Conservation (phyloP, 192 early-diverging fungal genomes). For the Coemansia sp. region DNA sequence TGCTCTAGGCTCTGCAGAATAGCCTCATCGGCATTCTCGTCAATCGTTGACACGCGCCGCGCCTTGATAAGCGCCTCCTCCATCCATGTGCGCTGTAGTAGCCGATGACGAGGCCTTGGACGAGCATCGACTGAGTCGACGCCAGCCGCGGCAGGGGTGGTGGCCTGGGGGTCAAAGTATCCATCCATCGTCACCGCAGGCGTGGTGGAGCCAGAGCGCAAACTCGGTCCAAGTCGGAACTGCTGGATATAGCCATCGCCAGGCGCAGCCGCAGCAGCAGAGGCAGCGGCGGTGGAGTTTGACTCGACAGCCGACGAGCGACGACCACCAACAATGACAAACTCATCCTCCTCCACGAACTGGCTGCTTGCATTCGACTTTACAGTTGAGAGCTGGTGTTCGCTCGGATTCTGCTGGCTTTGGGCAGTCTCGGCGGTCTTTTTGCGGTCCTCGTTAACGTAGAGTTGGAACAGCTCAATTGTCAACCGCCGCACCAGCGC, state of each 20-base stretch:
- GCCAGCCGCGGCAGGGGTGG: not conserved
- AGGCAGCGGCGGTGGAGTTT: not conserved
- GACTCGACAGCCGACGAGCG: too few relatives aligned
- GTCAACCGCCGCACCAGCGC: constrained; percentile 54
- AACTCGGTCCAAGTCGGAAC: constrained; percentile 55
- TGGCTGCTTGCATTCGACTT: not conserved
- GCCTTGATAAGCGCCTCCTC: constrained; percentile 58
- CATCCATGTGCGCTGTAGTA: constrained; percentile 58
- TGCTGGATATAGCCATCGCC: constrained; percentile 51
- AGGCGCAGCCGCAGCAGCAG: not conserved
- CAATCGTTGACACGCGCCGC: constrained; percentile 53
- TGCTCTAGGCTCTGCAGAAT: constrained; percentile 47
- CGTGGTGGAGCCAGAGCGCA: constrained; percentile 45
- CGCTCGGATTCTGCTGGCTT: not conserved
- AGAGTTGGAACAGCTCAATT: constrained; percentile 57
- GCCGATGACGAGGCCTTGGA: constrained; percentile 45
- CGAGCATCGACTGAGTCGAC: constrained; percentile 9
- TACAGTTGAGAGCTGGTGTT: not conserved
- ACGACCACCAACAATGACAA: not conserved
- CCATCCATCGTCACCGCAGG: constrained; percentile 58
- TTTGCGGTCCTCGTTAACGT: constrained; percentile 54
- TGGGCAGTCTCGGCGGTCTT: constrained; percentile 10
- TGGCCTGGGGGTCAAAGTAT: constrained; percentile 46
- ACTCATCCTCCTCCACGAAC: constrained; percentile 10
- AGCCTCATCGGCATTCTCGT: constrained; percentile 50